These are phyloP conservation scores for Suillus occidentalis DNA, from an alignment of 768 basidiomycete genomes.

Conservation along the genomic window DNA sequence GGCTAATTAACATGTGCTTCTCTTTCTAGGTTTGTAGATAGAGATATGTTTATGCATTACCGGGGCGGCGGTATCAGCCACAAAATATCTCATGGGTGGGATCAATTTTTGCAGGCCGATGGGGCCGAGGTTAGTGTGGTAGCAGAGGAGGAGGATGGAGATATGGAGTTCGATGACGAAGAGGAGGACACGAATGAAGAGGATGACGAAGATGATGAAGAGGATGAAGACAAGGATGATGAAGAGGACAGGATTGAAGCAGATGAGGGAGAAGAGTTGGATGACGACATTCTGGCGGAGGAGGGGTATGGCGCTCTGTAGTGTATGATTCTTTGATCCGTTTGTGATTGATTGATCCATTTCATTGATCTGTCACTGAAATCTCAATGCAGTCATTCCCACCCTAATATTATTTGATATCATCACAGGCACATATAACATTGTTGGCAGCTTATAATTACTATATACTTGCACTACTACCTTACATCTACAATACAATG, in stretches of 20 bases:
- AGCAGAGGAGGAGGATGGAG: neutral
- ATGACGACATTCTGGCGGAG: neutral
- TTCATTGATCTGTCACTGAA: too few species aligned
- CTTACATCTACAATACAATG: too few species aligned
- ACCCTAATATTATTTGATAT: too few species aligned
- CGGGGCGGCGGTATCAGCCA: constrained; percentile 33
- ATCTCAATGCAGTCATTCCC: too few species aligned
- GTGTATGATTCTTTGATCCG: too few species aligned
- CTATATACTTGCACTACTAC: too few species aligned
- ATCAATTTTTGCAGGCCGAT: neutral
- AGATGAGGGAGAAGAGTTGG: constrained; percentile 8
- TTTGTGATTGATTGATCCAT: too few species aligned
- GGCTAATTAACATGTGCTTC: neutral
- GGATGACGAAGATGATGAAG: neutral
- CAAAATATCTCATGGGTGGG: constrained; percentile 9
- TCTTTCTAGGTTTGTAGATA: constrained; percentile 36
- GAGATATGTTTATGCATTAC: constrained; percentile 32
- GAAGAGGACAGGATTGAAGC: neutral
- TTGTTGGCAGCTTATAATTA: too few species aligned
- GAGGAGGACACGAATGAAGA: neutral
- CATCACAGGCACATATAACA: too few species aligned
- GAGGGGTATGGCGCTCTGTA: constrained; percentile 10
- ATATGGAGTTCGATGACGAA: neutral
- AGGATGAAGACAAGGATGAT: neutral
- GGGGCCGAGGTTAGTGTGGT: neutral